A percentile compares a stretch with the other conserved stretches of the same genome.
These are phyloP conservation scores for Epichloe aotearoae DNA, from an alignment of 2,329 filamentous ascomycete species.

Conservation along the genomic window DNA sequence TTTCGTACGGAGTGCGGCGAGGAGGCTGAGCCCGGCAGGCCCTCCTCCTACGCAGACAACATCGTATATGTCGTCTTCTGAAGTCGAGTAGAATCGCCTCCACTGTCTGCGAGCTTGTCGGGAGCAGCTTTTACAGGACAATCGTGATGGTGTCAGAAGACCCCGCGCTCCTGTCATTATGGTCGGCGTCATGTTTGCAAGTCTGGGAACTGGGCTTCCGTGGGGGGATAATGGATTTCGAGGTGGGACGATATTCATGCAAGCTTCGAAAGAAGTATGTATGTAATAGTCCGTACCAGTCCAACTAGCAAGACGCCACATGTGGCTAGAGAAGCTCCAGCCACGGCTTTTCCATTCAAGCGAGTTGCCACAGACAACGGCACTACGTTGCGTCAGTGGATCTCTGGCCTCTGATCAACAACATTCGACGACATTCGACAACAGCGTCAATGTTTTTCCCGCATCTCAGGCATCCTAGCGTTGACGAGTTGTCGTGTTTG, in stretches of 20 bases:
- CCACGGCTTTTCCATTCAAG: neutral
- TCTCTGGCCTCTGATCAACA: slow-evolving; percentile 4
- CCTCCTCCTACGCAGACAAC: slow-evolving; percentile 85
- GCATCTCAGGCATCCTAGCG: neutral
- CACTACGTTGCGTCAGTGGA: slow-evolving; percentile 22
- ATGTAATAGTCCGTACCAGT: too few species aligned
- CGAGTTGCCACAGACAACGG: slow-evolving; percentile 28
- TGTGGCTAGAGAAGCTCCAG: slow-evolving; percentile 1
- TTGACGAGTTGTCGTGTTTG: neutral
- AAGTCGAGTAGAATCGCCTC: slow-evolving; percentile 28
- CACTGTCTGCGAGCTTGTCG: slow-evolving; percentile 22
- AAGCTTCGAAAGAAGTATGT: neutral
- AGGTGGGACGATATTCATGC: neutral
- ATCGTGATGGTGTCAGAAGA: slow-evolving; percentile 16
- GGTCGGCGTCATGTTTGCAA: neutral
- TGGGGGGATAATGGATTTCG: neutral
- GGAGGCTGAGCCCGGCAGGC: slow-evolving; percentile 73
- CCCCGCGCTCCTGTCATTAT: slow-evolving; percentile 17
- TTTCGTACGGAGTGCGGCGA: slow-evolving; percentile 56
- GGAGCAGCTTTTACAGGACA: slow-evolving; percentile 35
- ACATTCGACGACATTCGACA: slow-evolving; percentile 4
- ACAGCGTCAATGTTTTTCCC: neutral
- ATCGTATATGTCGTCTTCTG: slow-evolving; percentile 67
- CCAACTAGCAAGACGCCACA: slow-evolving; percentile 1
- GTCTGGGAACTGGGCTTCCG: too few species aligned